Base-by-base conservation (phyloP, 306 rosid genomes). In the Luffa acutangula region DNA sequence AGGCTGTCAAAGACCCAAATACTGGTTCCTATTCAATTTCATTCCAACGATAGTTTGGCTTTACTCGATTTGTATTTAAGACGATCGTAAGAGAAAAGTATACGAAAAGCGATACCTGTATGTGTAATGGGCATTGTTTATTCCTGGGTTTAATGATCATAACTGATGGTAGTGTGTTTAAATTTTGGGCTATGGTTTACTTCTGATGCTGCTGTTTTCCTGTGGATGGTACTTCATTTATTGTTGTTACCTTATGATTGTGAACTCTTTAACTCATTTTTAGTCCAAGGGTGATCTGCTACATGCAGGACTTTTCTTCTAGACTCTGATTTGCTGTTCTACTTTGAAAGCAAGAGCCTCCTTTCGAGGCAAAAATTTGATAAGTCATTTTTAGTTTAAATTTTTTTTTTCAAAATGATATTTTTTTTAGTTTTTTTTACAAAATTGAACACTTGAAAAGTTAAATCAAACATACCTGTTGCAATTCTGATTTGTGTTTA, bases 1-100 rank as follows among this genome's bases (percentile, higher is more conserved):
- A 94, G 79, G 85, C 98, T 37, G 95, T 92, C 57, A 82, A 95
- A 87, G 97, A 95, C 85, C 97, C 97, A 36, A 92, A 90, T 85
- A 89, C 97, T 14, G 97, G 98, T 76, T 94, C 97, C 34, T 94
- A 94, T 82, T 94, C 98, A 51, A 21, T 94, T 63, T 85, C 90
- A 62, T 92, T 92, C 89, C 93, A 92, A 75, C 93, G 54, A 31
- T 91, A 88, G 83, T 53, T 53, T 25, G 49, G 3, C 36, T 53
- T 36, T 34, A 52, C 59, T 18, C 14, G n/a, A 45, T 70, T 12
- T 72, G 77, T 72, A 72, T 72, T 48, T 72, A 48, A 12, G 20
- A 5, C 41, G 2, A 18, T 45, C 49, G 52, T 3, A 42, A 67
- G 51, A 67, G 51, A 18, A 34, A 3, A 72, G 57, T 25, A 72